These are phyloP conservation scores for Backusella australiensis DNA, from an alignment of 192 early-diverging fungal species.

Conservation along the genomic window DNA sequence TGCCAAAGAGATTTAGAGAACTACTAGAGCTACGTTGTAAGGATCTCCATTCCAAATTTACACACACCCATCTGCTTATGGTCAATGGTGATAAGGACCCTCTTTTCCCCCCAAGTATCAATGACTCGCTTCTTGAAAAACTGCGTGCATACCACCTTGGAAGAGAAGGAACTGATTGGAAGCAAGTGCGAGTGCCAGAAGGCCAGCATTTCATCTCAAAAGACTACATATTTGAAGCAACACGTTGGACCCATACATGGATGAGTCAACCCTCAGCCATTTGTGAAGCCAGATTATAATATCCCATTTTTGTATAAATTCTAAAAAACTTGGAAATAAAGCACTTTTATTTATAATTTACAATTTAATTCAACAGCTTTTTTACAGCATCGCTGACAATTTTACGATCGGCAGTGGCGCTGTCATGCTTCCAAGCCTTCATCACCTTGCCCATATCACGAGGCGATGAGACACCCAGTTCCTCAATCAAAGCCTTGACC, in stretches of 20 bases:
- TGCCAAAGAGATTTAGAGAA: neutral
- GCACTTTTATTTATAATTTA: neutral
- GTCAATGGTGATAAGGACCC: neutral
- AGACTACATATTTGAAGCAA: neutral
- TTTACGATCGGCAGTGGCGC: conserved; percentile 73
- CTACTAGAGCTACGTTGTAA: neutral
- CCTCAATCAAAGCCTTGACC: conserved; percentile 49
- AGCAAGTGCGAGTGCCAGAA: neutral
- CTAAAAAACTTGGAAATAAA: neutral
- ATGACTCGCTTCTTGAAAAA: neutral
- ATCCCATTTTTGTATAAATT: neutral
- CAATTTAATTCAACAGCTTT: conserved; percentile 46
- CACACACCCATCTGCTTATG: neutral
- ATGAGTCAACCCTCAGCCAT: neutral
- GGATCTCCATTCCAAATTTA: neutral
- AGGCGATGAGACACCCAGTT: conserved; percentile 52
- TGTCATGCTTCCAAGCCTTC: conserved; percentile 71
- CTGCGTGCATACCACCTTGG: neutral
- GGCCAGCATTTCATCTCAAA: neutral
- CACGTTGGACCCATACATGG: neutral
- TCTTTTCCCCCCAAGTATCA: neutral
- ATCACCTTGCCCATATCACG: conserved; percentile 89
- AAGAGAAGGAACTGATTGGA: neutral
- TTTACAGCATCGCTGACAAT: conserved; percentile 75
- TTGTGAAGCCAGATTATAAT: neutral